Conservation (phyloP, 2,329 filamentous ascomycete species). For the Magnaporthiopsis incrustans region DNA sequence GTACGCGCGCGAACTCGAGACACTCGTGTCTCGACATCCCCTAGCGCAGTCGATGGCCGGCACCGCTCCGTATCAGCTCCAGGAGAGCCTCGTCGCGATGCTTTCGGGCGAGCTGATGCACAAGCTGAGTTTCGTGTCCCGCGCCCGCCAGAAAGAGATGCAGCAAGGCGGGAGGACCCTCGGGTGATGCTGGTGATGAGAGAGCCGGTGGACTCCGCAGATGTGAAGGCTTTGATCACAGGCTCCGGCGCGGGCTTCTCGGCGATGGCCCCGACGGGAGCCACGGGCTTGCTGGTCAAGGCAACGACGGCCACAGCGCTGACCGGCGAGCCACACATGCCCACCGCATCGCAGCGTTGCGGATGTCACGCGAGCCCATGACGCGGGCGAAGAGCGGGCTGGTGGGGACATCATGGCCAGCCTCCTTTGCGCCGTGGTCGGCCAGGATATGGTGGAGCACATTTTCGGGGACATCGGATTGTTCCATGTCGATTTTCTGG, state of each 20-base stretch:
- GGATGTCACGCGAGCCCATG: background rate
- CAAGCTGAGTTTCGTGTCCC: background rate
- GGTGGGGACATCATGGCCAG: background rate
- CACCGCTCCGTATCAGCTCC: background rate
- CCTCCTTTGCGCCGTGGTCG: background rate
- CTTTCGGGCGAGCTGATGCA: background rate
- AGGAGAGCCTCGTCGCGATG: constrained; percentile 1
- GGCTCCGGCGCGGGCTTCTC: background rate
- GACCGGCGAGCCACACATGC: background rate
- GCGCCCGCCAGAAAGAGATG: background rate
- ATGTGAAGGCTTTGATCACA: background rate
- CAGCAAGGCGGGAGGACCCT: background rate
- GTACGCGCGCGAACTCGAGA: background rate
- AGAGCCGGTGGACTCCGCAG: background rate
- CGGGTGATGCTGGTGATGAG: background rate
- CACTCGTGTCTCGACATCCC: background rate
- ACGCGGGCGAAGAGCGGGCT: background rate
- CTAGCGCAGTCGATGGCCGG: too few species aligned
- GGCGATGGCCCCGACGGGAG: background rate
- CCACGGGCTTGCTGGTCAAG: background rate
- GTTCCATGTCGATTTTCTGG: background rate
- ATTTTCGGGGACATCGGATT: background rate
- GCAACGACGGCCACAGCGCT: background rate
- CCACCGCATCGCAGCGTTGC: background rate
- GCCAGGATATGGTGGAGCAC: background rate